Evolutionary conservation across 768 basidiomycete species (phyloP).

Genomic region (Ramaria rubella): DNA sequence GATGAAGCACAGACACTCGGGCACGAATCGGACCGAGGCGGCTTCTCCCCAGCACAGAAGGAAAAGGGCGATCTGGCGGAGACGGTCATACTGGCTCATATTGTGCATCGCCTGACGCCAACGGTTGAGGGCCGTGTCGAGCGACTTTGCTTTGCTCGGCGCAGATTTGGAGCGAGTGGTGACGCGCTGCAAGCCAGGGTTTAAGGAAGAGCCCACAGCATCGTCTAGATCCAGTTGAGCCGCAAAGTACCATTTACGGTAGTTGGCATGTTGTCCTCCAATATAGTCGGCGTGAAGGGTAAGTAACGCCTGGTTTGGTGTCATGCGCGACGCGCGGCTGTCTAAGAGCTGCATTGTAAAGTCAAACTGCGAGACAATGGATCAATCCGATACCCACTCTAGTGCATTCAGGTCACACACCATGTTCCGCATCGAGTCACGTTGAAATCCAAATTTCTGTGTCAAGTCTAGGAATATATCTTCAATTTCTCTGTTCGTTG

Average conservation of each 20-base stretch:
- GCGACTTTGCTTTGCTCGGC: conserved; percentile 57
- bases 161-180: conserved; percentile 57
- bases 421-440: conserved; percentile 95
- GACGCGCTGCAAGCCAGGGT: conserved; percentile 85
- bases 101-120: conserved; percentile 99
- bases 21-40: conserved; percentile 93
- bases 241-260: conserved; percentile 99
- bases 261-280: conserved; percentile 97
- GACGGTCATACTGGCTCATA: conserved; percentile 98
- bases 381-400: conserved; percentile 1
- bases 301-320: conserved; percentile 89
- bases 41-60: conserved; percentile 98
- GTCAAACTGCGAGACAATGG: conserved; percentile 60
- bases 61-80: conserved; percentile 93
- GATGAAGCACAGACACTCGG: conserved; percentile 97
- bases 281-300: conserved; percentile 99
- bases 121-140: conserved; percentile 87
- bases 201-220: conserved; percentile 91
- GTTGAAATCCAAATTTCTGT: conserved; percentile 98
- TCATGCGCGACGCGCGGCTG: conserved; percentile 96
- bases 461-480: conserved; percentile 97
- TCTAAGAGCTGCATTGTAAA: conserved; percentile 98
- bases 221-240: conserved; percentile 99
- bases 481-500: conserved; percentile 64
- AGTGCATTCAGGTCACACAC: conserved; percentile 32